Conservation (phyloP, 176 grass and related monocot species). For the Melocanna baccifera region DNA sequence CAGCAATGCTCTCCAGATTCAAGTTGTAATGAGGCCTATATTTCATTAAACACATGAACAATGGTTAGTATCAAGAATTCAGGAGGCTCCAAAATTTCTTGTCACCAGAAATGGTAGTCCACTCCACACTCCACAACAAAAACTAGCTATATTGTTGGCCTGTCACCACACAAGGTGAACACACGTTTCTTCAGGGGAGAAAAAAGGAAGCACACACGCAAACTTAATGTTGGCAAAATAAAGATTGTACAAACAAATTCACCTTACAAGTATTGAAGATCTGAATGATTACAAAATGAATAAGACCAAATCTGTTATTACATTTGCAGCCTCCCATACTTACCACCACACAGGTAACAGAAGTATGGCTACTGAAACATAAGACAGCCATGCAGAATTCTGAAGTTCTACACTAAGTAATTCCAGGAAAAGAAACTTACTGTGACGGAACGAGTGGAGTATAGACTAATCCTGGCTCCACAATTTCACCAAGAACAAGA, state of each 20-base stretch:
- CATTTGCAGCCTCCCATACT: neutral
- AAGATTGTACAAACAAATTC: constrained; percentile 17
- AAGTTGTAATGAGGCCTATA: constrained; percentile 92
- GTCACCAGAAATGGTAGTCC: constrained; percentile 2
- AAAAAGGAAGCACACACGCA: neutral
- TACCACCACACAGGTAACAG: neutral
- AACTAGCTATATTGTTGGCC: neutral
- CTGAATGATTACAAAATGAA: neutral
- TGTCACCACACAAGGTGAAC: neutral
- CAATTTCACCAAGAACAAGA: constrained; percentile 89
- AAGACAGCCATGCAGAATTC: constrained; percentile 3
- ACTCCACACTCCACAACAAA: neutral
- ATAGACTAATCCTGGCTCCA: constrained; percentile 88
- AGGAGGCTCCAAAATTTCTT: neutral
- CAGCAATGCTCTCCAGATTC: constrained; percentile 84
- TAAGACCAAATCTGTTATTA: neutral
- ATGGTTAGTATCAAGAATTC: neutral
- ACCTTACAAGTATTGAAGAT: constrained; percentile 1
- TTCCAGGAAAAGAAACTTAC: constrained; percentile 49
- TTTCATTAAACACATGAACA: constrained; percentile 36
- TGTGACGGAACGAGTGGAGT: constrained; percentile 89
- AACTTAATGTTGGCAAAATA: neutral
- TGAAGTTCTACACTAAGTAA: neutral
- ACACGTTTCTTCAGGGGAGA: neutral
- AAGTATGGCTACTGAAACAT: constrained; percentile 9